Evolutionary conservation across 441 rosid genomes (phyloP).

Genomic region (Capsella rubella): DNA sequence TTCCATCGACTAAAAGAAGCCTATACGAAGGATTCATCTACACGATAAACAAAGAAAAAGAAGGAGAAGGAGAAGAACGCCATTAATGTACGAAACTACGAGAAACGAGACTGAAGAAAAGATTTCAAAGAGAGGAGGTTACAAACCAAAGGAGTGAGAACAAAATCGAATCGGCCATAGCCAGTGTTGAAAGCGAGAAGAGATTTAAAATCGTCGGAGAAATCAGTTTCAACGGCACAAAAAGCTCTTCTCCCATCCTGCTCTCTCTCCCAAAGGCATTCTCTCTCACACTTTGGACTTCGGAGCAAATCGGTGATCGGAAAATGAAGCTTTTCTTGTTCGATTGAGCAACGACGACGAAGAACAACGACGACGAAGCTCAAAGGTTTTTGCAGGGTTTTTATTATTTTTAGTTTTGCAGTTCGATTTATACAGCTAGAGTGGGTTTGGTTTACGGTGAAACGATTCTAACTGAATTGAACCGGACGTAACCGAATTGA

Average conservation of each 20-base stretch:
- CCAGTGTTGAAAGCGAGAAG: conserved; percentile 60
- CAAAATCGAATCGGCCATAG: conserved; percentile 65
- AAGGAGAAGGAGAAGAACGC: background rate
- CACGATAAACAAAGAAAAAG: background rate
- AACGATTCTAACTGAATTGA: background rate
- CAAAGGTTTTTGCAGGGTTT: conserved; percentile 1
- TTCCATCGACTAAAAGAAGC: conserved; percentile 59
- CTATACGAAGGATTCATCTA: conserved; percentile 80
- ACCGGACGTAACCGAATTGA: too few relatives aligned
- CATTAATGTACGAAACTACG: conserved; percentile 66
- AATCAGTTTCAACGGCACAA: conserved; percentile 82
- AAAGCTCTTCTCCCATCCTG: conserved; percentile 68
- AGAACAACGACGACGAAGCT: background rate
- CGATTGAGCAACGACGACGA: too few relatives aligned
- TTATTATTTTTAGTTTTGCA: background rate
- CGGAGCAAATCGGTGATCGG: conserved; percentile 7
- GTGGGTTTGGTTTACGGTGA: background rate
- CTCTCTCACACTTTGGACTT: background rate
- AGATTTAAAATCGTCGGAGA: conserved; percentile 64
- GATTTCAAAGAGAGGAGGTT: background rate
- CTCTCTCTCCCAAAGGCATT: conserved; percentile 73
- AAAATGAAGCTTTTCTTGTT: background rate
- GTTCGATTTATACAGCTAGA: background rate
- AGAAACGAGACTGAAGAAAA: conserved; percentile 51
- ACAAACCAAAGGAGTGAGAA: conserved; percentile 68